Evolutionary conservation across 192 early-diverging fungal genomes (phyloP).

Genomic region (Gaertneriomyces sp.): DNA sequence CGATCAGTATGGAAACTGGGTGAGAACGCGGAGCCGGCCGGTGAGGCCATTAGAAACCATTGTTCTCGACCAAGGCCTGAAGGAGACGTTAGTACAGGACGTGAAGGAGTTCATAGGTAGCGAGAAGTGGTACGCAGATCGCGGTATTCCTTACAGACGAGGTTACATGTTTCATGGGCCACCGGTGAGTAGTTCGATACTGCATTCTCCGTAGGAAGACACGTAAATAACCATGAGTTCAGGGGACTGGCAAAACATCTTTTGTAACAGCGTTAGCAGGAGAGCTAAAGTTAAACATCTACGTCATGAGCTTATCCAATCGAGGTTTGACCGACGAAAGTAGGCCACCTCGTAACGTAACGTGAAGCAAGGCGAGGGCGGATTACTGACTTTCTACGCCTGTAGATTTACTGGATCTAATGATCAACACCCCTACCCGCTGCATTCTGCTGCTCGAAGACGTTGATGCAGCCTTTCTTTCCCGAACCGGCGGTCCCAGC

Average conservation of each 20-base stretch:
- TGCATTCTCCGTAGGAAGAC: no score
- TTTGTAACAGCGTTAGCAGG: slow-evolving; percentile 63
- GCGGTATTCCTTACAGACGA: slow-evolving; percentile 63
- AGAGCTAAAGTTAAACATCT: slow-evolving; percentile 69
- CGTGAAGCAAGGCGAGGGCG: slow-evolving; percentile 15
- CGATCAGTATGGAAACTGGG: slow-evolving; percentile 69
- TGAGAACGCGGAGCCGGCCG: slow-evolving; percentile 46
- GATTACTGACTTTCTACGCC: slow-evolving; percentile 38
- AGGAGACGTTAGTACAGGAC: slow-evolving; percentile 32
- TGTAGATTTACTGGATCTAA: slow-evolving; percentile 34
- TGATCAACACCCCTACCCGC: slow-evolving; percentile 45
- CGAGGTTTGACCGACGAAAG: slow-evolving; percentile 64
- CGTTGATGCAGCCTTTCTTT: slow-evolving; percentile 69
- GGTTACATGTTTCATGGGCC: slow-evolving; percentile 65
- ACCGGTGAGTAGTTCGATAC: slow-evolving; percentile 45
- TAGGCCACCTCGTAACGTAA: slow-evolving; percentile 7
- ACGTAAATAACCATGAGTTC: no score
- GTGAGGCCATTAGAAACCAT: slow-evolving; percentile 45
- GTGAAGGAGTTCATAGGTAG: slow-evolving; percentile 40
- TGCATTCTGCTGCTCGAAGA: slow-evolving; percentile 70
- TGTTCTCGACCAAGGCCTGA: slow-evolving; percentile 36
- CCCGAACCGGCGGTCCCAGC: slow-evolving; percentile 24
- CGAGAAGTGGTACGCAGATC: slow-evolving; percentile 47
- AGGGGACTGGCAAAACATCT: background rate
- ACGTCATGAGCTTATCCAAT: slow-evolving; percentile 65